phyloP scores from a whole-genome alignment of 345 rosid genomes.

The Rhizophora mangle region DNA sequence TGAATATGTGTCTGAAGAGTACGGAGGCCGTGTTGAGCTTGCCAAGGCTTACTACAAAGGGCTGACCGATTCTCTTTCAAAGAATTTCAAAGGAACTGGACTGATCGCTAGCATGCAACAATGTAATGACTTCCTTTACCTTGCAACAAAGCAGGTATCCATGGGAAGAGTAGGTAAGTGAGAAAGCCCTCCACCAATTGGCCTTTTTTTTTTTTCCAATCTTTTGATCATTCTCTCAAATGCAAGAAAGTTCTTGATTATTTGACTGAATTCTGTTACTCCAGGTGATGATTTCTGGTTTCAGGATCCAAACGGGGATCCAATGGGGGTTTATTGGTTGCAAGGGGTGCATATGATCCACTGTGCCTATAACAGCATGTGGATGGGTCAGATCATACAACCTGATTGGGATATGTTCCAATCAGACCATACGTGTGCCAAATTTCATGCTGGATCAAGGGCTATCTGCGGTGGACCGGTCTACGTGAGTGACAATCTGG shows the following conservation, averaged over 20 bases:
- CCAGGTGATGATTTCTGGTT: slow-evolving; percentile 96
- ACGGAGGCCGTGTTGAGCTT: slow-evolving; percentile 82
- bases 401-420: slow-evolving; percentile 99
- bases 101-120: slow-evolving; percentile 88
- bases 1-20: slow-evolving; percentile 66
- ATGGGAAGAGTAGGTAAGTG: slow-evolving; percentile 82
- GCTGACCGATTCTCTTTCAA: slow-evolving; percentile 53
- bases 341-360: slow-evolving; percentile 93
- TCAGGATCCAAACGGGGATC: slow-evolving; percentile 88
- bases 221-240: too few relatives aligned
- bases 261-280: background rate
- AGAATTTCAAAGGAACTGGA: slow-evolving; percentile 75
- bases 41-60: slow-evolving; percentile 67
- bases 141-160: slow-evolving; percentile 75
- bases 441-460: slow-evolving; percentile 80
- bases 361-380: slow-evolving; percentile 84
- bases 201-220: background rate
- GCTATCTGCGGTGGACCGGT: slow-evolving; percentile 90
- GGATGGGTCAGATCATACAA: slow-evolving; percentile 88
- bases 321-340: slow-evolving; percentile 81
- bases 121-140: slow-evolving; percentile 85
- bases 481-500: slow-evolving; percentile 73
- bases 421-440: slow-evolving; percentile 80
- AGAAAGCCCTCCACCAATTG: background rate
- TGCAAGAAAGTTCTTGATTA: background rate